Conservation (phyloP, 441 rosid species). For the Brassica hybrid region DNA sequence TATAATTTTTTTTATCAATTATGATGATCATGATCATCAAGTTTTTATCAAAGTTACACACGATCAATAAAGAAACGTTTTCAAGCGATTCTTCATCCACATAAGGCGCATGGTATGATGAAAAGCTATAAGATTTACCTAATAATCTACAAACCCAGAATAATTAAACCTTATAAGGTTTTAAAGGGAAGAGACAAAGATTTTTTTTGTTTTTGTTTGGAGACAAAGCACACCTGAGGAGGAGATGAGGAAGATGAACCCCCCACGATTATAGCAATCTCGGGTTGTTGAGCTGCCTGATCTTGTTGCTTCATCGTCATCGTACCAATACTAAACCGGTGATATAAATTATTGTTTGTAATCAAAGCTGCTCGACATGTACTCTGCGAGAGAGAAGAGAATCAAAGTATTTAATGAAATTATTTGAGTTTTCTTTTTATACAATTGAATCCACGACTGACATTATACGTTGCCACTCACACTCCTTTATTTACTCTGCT, state of each 20-base stretch:
- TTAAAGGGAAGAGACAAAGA: not conserved
- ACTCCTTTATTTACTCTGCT: slow-evolving; percentile 16
- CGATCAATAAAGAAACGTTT: not conserved
- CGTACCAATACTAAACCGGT: slow-evolving; percentile 33
- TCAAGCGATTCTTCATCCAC: not conserved
- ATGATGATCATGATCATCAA: too few species aligned
- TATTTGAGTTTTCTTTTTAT: not conserved
- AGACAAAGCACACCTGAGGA: slow-evolving; percentile 25
- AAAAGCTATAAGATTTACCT: slow-evolving; percentile 24
- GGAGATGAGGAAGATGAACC: slow-evolving; percentile 26
- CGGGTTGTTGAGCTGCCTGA: slow-evolving; percentile 30
- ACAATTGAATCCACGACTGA: slow-evolving; percentile 24
- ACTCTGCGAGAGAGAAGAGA: not conserved
- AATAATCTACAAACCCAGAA: slow-evolving; percentile 11
- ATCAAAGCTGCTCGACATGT: slow-evolving; percentile 13
- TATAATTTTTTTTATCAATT: too few species aligned
- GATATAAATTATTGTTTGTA: not conserved
- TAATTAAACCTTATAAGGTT: not conserved
- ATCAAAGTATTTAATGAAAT: slow-evolving; percentile 16
- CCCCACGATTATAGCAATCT: slow-evolving; percentile 34
- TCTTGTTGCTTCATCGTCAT: not conserved
- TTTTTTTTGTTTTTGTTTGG: not conserved
- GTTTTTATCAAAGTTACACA: too few species aligned
- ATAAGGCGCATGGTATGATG: not conserved
- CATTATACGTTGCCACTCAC: slow-evolving; percentile 27